phyloP scores from a whole-genome alignment of 345 rosid genomes.

The Eutrema japonicum region DNA sequence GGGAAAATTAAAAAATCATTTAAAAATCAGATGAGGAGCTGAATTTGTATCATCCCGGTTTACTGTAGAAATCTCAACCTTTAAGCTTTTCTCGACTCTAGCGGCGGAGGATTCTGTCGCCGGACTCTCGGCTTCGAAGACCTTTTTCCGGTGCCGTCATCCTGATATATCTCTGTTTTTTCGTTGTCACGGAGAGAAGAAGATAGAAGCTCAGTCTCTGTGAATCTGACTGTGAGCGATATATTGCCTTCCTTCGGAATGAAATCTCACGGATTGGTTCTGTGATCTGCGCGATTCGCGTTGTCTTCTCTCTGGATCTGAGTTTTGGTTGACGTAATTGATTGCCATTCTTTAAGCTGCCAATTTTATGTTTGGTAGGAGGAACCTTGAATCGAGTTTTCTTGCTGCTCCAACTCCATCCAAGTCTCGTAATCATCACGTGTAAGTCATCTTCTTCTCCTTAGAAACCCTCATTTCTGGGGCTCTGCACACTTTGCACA shows the following conservation, averaged over 20 bases:
- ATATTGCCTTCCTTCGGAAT: background rate
- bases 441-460: slow-evolving; percentile 32
- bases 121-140: slow-evolving; percentile 27
- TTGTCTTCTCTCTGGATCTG: slow-evolving; percentile 40
- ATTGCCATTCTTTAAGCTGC: background rate
- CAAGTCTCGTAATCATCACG: background rate
- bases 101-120: slow-evolving; percentile 31
- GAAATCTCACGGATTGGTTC: slow-evolving; percentile 21
- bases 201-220: slow-evolving; percentile 36
- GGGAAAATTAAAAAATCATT: background rate
- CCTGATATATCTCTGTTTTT: slow-evolving; percentile 2
- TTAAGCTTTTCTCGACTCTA: slow-evolving; percentile 1
- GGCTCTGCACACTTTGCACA: background rate
- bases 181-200: background rate
- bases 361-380: slow-evolving; percentile 17
- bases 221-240: slow-evolving; percentile 30
- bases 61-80: slow-evolving; percentile 29
- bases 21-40: slow-evolving; percentile 29
- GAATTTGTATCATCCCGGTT: slow-evolving; percentile 3
- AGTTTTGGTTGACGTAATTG: slow-evolving; percentile 20
- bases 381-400: slow-evolving; percentile 13
- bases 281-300: slow-evolving; percentile 32
- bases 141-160: background rate
- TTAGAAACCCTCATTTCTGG: slow-evolving; percentile 10
- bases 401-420: slow-evolving; percentile 12